Percentiles rank a stretch among this genome's conserved stretches.
Evolutionary conservation across 2,329 filamentous ascomycete genomes (phyloP).

Genomic region (Pseudogymnoascus sp.): DNA sequence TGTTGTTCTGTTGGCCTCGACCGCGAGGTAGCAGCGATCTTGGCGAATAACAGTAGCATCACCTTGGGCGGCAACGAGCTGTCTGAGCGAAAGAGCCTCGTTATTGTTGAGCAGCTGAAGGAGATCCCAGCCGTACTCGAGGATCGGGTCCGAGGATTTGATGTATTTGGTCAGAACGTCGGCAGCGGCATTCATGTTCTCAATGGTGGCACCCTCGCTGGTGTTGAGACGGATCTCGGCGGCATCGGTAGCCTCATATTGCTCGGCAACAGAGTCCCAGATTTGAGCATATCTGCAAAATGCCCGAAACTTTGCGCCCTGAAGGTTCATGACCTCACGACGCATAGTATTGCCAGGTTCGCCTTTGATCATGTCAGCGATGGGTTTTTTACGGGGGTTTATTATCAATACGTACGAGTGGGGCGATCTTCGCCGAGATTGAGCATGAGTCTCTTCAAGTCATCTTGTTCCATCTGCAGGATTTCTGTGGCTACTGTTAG

Average conservation of each 20-base stretch:
- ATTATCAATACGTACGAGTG: neutral
- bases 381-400: neutral
- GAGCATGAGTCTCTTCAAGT: neutral
- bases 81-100: neutral
- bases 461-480: neutral
- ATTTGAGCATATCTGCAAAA: neutral
- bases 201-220: neutral
- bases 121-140: neutral
- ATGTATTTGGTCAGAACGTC: neutral
- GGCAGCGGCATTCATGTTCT: neutral
- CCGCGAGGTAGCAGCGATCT: neutral
- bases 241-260: neutral
- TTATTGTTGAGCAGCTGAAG: neutral
- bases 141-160: neutral
- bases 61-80: neutral
- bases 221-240: neutral
- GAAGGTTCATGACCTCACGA: neutral
- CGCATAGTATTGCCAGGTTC: neutral
- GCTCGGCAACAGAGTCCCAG: neutral
- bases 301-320: neutral
- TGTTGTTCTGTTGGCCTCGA: neutral
- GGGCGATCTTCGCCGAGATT: neutral
- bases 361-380: neutral
- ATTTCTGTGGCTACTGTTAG: neutral
- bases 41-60: neutral